Evolutionary conservation across 2,329 filamentous ascomycete species (phyloP), one percentile per base, ranked within the genome.

Genomic region (Penicillium griseofulvum): DNA sequence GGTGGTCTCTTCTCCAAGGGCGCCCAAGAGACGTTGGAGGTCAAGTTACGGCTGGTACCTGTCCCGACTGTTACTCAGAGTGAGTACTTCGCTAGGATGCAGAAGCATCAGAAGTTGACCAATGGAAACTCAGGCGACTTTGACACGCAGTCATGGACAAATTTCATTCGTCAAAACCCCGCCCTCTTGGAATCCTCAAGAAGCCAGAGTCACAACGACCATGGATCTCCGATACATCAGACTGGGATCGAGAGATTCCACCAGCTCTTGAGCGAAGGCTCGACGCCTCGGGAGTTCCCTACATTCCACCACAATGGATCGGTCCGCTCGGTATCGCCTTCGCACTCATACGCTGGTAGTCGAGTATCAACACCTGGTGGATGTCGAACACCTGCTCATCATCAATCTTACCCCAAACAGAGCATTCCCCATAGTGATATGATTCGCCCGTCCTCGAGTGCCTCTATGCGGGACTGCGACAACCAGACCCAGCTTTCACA

Each of bases 21-120:
- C 31, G 74, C 76, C 56, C 88, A 87, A 64, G 92, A 97, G 74
- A 97, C 90, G 0, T 77, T 99, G 56, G 94, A 99, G 76, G 93
- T 99, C 62, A 96, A 89, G 72, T 80, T 99, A 58, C 91, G 90
- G 69, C 80, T 99, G 54, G 88, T 91, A 2, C 87, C 88, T 16
- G 87, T 96, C 34, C 82, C 87, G 17, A 89, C 83, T 49, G 81
- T 80, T 31, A 72, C 83, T 60, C 83, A 86, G 69, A 83, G 77
- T 59, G 82, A 86, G 72, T 85, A 84, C 63, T 69, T 83, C 39
- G 80, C 80, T 62, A 85, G 78, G 58, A 84, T 86, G 80, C 83
- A 84, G 62, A 81, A 79, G 55, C 83, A 86, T 62, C 79, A 83
- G 41, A 82, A 81, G 61, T 66, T 84, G 52, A 86, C 81, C 71